Base-by-base conservation (phyloP, 2,329 filamentous ascomycete genomes). In the Epichloe festucae region DNA sequence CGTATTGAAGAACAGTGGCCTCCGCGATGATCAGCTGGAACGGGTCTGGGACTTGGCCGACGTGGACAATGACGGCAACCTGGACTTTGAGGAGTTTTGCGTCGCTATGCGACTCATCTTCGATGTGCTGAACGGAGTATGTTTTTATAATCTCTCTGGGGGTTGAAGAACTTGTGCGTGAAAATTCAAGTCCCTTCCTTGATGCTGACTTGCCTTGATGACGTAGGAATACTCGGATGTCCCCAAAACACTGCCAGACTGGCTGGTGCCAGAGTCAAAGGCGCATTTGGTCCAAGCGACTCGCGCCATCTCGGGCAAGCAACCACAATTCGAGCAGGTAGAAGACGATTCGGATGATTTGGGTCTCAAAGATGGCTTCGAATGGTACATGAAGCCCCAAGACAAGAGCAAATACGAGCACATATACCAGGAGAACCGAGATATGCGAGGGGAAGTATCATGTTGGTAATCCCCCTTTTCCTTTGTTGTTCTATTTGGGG, bases 11-110 rank as follows among this genome's bases (percentile, higher is more conserved):
- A 81, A 82, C 70, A 81, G 77, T 58, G 78, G 78, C 12, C 67
- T 82, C 55, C 74, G 76, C 52, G 78, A 82, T 62, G 76, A 78
- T 63, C 91, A 98, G 72, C 83, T 98, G n/a, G 93, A 97, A 72
- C 81, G 84, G 61, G 88, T 98, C 56, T 98, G 93, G 93, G 93
- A 98, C 64, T 77, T 98, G 56, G 89, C 93, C 53, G 93, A 98
- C 67, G 89, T 98, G 55, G 93, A 98, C 70, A 90, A 90, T 61
- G 93, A 98, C 73, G 93, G 93, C 56, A 94, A 94, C 69, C 76
- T 98, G 51, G 93, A 98, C 71, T 98, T 98, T 73, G 93, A 98
- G 72, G 93, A 98, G 75, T 98, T 98, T 68, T 98, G 93, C 69
- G 93, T 98, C 53, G 93, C 90, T 40, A 98, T 98, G 93, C 82